Conservation (phyloP, 2,329 filamentous ascomycete species). For the Epichloe brachyelytri region DNA sequence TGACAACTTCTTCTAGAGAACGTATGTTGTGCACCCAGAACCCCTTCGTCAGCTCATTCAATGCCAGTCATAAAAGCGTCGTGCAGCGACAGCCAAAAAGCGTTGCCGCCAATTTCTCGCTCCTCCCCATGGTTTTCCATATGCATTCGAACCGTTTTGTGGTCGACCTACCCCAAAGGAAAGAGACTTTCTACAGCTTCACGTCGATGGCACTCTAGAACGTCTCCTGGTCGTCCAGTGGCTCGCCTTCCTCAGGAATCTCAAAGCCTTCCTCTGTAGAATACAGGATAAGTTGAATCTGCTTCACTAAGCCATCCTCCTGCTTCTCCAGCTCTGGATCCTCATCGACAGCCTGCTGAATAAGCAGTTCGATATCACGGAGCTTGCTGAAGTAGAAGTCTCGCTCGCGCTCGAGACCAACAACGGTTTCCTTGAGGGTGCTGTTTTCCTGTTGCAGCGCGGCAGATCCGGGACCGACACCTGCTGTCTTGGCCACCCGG, state of each 20-base stretch:
- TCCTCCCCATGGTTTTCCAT: background rate
- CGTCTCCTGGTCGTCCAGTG: constrained; percentile 65
- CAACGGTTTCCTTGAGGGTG: constrained; percentile 88
- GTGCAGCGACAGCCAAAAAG: background rate
- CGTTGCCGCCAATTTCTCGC: background rate
- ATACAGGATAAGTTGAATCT: constrained; percentile 94
- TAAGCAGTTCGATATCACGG: constrained; percentile 85
- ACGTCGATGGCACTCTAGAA: constrained; percentile 34
- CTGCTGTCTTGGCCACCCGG: constrained; percentile 33
- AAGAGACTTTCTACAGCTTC: background rate
- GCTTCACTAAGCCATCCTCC: constrained; percentile 81
- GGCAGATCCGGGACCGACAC: constrained; percentile 48
- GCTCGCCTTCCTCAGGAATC: constrained; percentile 70
- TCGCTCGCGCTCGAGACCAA: constrained; percentile 83
- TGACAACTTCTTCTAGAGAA: background rate
- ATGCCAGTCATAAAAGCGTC: constrained; percentile 5
- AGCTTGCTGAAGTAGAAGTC: constrained; percentile 99
- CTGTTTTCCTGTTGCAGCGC: constrained; percentile 76
- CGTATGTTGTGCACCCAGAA: constrained; percentile 1
- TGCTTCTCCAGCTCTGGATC: constrained; percentile 91
- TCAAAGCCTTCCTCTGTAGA: constrained; percentile 90
- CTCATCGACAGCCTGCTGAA: constrained; percentile 86
- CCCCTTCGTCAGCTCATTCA: constrained; percentile 1
- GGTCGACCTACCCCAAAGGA: background rate
- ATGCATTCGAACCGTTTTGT: background rate